phyloP scores from a whole-genome alignment of 352 stramenopile genomes.

The Globisporangium barbulae region DNA sequence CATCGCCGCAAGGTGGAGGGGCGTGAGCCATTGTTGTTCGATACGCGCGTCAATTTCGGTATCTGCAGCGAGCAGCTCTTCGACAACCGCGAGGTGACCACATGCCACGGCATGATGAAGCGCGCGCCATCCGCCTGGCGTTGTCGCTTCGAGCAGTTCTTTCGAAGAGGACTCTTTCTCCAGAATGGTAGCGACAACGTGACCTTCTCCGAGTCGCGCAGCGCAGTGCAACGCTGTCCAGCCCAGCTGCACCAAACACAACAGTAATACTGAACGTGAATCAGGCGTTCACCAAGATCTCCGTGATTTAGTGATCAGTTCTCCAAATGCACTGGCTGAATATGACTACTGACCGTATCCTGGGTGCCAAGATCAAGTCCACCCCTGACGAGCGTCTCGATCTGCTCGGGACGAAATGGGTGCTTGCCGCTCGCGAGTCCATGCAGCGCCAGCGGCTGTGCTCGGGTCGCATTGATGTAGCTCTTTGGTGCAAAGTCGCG shows the following conservation, averaged over 20 bases:
- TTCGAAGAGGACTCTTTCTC: background rate
- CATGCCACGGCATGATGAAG: conserved; percentile 9
- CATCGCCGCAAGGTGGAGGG: conserved; percentile 6
- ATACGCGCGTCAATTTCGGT: conserved; percentile 7
- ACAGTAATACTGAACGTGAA: background rate
- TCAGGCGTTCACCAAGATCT: background rate
- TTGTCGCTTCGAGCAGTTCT: conserved; percentile 9
- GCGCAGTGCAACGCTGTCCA: conserved; percentile 15
- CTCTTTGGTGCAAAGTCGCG: conserved; percentile 12
- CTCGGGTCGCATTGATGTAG: conserved; percentile 6
- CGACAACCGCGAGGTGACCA: conserved; percentile 3
- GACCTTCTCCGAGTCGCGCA: background rate
- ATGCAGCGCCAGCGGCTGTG: conserved; percentile 14
- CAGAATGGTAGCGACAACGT: conserved; percentile 7
- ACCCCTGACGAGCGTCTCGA: conserved; percentile 1
- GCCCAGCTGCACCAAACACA: background rate
- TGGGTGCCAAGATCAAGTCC: conserved; percentile 2
- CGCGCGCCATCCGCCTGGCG: conserved; percentile 12
- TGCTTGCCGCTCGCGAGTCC: conserved; percentile 5
- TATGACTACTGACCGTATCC: conserved; percentile 1
- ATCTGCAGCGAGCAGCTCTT: conserved; percentile 9
- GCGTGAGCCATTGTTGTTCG: conserved; percentile 1
- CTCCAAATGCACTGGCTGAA: background rate
- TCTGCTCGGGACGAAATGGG: conserved; percentile 9
- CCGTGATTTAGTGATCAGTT: background rate